Evolutionary conservation across 2,329 filamentous ascomycete genomes (phyloP).

Genomic region (Scytalidium sp.): DNA sequence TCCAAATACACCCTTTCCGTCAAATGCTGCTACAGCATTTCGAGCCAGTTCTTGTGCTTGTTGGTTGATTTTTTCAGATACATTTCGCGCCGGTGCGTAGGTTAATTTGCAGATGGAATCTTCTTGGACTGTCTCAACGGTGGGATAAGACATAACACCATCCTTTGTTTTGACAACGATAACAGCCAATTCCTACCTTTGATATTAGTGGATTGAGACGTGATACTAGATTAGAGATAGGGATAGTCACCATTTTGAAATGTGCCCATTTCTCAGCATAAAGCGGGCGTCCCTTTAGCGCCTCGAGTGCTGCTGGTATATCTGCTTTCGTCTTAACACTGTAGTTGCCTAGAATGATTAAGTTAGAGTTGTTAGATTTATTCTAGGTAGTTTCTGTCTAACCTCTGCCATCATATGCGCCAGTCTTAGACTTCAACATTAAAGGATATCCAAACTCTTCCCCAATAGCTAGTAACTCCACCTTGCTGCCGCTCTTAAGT

Average conservation of each 20-base stretch:
- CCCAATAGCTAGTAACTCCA: conserved; percentile 59
- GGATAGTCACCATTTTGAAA: conserved; percentile 56
- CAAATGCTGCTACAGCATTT: conserved; percentile 74
- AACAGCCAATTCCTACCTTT: conserved; percentile 70
- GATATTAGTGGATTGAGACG: not conserved
- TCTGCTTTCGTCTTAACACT: conserved; percentile 57
- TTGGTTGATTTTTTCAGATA: conserved; percentile 57
- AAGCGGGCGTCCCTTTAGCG: conserved; percentile 67
- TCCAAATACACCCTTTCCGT: conserved; percentile 90
- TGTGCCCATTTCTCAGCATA: conserved; percentile 90
- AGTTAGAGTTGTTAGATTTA: conserved; percentile 1
- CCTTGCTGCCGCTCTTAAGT: conserved; percentile 49
- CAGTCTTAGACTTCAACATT: conserved; percentile 89
- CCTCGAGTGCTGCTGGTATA: conserved; percentile 63
- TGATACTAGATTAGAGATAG: not conserved
- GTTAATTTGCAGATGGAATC: conserved; percentile 94
- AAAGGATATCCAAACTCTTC: conserved; percentile 72
- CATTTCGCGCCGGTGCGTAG: conserved; percentile 76
- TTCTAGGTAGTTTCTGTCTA: conserved; percentile 31
- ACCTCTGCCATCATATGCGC: conserved; percentile 88
- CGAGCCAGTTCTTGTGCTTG: conserved; percentile 74
- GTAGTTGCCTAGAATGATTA: conserved; percentile 58
- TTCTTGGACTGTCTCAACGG: conserved; percentile 92
- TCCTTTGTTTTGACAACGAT: conserved; percentile 93
- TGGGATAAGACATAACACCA: conserved; percentile 69